A percentile compares a stretch with the other conserved stretches of the same genome.
Conservation (phyloP, 306 rosid genomes). For the Cucumis hystrix region DNA sequence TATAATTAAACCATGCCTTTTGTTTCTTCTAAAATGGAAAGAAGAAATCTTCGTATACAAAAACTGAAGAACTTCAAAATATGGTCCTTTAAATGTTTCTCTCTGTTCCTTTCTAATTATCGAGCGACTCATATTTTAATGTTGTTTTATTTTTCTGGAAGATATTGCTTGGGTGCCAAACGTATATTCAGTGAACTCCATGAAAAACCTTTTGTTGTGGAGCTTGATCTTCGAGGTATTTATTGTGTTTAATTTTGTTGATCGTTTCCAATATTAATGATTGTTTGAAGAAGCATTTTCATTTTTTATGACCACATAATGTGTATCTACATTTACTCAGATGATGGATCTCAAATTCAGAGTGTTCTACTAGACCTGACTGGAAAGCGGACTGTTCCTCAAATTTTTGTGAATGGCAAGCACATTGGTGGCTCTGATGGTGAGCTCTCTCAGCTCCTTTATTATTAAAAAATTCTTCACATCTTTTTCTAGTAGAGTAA, state of each 20-base stretch:
- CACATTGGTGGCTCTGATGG: conserved; percentile 93
- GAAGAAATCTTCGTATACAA: background rate
- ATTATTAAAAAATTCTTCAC: background rate
- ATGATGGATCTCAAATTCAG: conserved; percentile 72
- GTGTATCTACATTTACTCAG: conserved; percentile 16
- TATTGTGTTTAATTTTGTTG: background rate
- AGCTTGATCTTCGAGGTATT: conserved; percentile 83
- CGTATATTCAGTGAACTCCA: conserved; percentile 45
- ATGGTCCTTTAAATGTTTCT: background rate
- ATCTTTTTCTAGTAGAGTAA: background rate
- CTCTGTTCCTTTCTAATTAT: background rate
- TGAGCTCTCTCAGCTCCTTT: conserved; percentile 23
- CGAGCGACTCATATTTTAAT: background rate
- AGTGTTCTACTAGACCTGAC: conserved; percentile 57
- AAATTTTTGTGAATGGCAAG: conserved; percentile 76
- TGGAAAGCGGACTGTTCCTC: conserved; percentile 77
- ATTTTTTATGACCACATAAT: background rate
- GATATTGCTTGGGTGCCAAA: conserved; percentile 76
- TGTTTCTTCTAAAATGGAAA: background rate
- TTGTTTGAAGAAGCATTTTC: background rate
- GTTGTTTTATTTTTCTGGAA: conserved; percentile 9
- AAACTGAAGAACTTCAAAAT: background rate
- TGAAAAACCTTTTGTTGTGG: conserved; percentile 66
- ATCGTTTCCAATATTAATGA: background rate
- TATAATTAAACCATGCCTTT: background rate